Evolutionary conservation across 116 monocot species (phyloP).

Genomic region (Trichopus zeylanicus): DNA sequence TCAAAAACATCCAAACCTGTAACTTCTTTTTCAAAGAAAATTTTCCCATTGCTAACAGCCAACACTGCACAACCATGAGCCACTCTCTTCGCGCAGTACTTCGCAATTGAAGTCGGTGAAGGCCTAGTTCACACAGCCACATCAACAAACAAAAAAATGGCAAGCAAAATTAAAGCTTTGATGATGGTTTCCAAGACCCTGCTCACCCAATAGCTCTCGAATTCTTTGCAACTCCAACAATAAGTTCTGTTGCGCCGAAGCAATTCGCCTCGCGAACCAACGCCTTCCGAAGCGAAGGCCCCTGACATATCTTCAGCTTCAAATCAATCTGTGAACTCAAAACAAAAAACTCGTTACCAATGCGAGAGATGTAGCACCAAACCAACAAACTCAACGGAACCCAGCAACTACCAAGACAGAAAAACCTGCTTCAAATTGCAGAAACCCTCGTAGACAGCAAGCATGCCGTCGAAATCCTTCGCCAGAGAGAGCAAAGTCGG

Average conservation of each 20-base stretch:
- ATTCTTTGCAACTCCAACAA: slow-evolving; percentile 37
- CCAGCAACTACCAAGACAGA: background rate
- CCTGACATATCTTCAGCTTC: slow-evolving; percentile 54
- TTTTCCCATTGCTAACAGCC: slow-evolving; percentile 69
- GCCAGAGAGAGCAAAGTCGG: slow-evolving; percentile 26
- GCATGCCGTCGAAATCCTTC: slow-evolving; percentile 41
- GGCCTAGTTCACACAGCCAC: slow-evolving; percentile 19
- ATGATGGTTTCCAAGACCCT: too few species aligned
- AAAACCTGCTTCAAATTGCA: slow-evolving; percentile 85
- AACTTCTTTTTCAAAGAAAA: slow-evolving; percentile 44
- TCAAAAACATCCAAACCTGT: background rate
- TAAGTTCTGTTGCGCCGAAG: slow-evolving; percentile 25
- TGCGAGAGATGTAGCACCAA: background rate
- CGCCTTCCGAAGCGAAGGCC: slow-evolving; percentile 34
- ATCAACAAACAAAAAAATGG: background rate
- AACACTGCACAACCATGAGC: slow-evolving; percentile 43
- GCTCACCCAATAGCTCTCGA: slow-evolving; percentile 28
- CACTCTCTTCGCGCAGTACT: slow-evolving; percentile 62
- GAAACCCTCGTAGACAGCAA: slow-evolving; percentile 88
- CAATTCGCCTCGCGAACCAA: slow-evolving; percentile 37
- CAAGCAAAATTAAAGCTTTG: background rate
- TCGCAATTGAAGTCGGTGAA: slow-evolving; percentile 44
- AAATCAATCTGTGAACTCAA: slow-evolving; percentile 32
- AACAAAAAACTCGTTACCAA: background rate
- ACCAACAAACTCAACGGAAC: background rate